Percentiles rank a stretch among this genome's conserved stretches.
phyloP scores from a whole-genome alignment of 176 grass and related monocot species.

The Zoysia pacifica region DNA sequence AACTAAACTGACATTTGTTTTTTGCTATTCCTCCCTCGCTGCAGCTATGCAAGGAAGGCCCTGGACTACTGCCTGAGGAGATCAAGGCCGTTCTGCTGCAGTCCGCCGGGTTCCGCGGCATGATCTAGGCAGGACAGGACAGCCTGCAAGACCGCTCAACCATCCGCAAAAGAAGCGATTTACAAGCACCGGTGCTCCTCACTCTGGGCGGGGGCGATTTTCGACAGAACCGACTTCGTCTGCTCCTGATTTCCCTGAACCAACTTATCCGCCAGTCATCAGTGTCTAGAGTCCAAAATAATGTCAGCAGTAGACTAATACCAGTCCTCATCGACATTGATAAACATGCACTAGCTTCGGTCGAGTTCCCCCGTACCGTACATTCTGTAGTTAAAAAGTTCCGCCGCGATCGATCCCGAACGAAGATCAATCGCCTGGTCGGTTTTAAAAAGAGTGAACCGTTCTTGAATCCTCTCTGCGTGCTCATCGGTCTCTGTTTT shows the following conservation, averaged over 20 bases:
- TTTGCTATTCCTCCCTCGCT: conserved; percentile 5
- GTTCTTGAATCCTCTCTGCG: background rate
- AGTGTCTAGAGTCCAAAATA: conserved; percentile 28
- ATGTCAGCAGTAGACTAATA: conserved; percentile 16
- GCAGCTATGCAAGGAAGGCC: conserved; percentile 90
- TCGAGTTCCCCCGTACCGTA: conserved; percentile 13
- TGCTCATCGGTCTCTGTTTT: background rate
- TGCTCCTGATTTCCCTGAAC: conserved; percentile 1
- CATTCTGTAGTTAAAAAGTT: conserved; percentile 7
- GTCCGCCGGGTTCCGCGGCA: conserved; percentile 58
- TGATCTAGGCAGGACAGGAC: conserved; percentile 33
- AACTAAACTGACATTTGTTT: conserved; percentile 11
- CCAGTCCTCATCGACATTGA: conserved; percentile 1
- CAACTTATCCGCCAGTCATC: conserved; percentile 24
- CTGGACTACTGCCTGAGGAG: conserved; percentile 71
- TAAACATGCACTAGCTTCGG: background rate
- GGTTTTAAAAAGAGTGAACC: background rate
- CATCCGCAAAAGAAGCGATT: conserved; percentile 20
- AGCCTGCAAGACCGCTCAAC: background rate
- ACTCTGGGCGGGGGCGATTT: background rate
- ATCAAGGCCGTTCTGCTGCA: conserved; percentile 91
- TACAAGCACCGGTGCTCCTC: conserved; percentile 3
- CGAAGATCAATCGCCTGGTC: background rate
- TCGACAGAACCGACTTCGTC: conserved; percentile 26
- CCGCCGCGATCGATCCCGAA: conserved; percentile 20